phyloP scores from a whole-genome alignment of 1,139 yeast genomes.

The Yamadazyma dushanensis region DNA sequence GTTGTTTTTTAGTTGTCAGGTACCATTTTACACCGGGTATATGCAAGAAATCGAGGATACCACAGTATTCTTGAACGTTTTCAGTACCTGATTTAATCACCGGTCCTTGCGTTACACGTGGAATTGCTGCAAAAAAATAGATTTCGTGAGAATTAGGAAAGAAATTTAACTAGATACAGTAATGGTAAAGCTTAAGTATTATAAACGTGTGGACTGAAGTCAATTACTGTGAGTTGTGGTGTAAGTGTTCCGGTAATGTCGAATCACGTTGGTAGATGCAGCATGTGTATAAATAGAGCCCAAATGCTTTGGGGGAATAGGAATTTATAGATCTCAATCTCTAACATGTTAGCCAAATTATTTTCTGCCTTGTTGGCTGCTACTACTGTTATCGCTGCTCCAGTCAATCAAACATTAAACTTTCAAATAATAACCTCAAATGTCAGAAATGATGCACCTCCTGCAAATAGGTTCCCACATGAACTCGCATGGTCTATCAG shows the following conservation, averaged over 20 bases:
- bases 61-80: background rate
- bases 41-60: no score
- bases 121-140: slow-evolving; percentile 7
- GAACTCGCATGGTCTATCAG: slow-evolving; percentile 27
- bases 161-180: background rate
- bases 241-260: background rate
- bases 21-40: no score
- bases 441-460: slow-evolving; percentile 22
- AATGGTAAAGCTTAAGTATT: background rate
- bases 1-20: no score
- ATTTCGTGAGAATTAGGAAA: background rate
- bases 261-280: no score
- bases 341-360: slow-evolving; percentile 5
- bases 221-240: background rate
- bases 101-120: slow-evolving; percentile 1
- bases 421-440: slow-evolving; percentile 23
- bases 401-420: slow-evolving; percentile 8
- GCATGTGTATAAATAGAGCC: no score
- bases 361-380: slow-evolving; percentile 4
- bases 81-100: slow-evolving; percentile 1
- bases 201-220: background rate
- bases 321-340: background rate
- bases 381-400: slow-evolving; percentile 8
- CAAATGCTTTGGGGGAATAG: no score
- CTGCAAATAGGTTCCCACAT: slow-evolving; percentile 19